Percentiles rank a stretch among this genome's conserved stretches.
These are phyloP conservation scores for Paraphoma sp. DNA, from an alignment of 2,329 filamentous ascomycete species.

Conservation along the genomic window DNA sequence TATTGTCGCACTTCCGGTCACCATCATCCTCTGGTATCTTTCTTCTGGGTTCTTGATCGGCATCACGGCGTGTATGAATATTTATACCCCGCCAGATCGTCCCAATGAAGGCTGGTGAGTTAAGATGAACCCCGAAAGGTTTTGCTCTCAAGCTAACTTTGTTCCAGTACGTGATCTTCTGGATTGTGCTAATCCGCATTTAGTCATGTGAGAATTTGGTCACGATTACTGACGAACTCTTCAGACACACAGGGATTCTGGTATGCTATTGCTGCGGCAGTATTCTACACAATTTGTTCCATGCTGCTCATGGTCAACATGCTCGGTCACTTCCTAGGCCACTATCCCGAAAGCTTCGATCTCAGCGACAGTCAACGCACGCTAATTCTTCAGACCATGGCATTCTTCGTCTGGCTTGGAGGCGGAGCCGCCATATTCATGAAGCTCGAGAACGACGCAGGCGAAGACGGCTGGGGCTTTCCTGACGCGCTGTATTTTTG, in stretches of 20 bases:
- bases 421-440: constrained; percentile 79
- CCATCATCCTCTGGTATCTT: constrained; percentile 79
- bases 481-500: constrained; percentile 68
- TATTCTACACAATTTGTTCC: constrained; percentile 80
- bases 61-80: constrained; percentile 69
- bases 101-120: constrained; percentile 54
- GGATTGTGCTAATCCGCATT: background rate
- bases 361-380: constrained; percentile 83
- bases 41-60: constrained; percentile 69
- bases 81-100: constrained; percentile 60
- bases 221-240: background rate
- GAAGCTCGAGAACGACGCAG: constrained; percentile 62
- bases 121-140: background rate
- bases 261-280: constrained; percentile 81
- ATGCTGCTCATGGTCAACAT: constrained; percentile 81
- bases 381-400: constrained; percentile 87
- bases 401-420: constrained; percentile 81
- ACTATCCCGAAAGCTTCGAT: constrained; percentile 79
- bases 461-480: constrained; percentile 67
- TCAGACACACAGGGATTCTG: constrained; percentile 80
- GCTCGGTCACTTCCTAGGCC: constrained; percentile 74
- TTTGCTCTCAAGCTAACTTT: background rate
- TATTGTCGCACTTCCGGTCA: constrained; percentile 80
- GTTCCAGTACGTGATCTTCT: background rate
- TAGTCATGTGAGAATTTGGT: background rate